Evolutionary conservation across 2,329 filamentous ascomycete species (phyloP), one percentile per base, ranked within the genome.

Genomic region (Colletotrichum gigasporum): DNA sequence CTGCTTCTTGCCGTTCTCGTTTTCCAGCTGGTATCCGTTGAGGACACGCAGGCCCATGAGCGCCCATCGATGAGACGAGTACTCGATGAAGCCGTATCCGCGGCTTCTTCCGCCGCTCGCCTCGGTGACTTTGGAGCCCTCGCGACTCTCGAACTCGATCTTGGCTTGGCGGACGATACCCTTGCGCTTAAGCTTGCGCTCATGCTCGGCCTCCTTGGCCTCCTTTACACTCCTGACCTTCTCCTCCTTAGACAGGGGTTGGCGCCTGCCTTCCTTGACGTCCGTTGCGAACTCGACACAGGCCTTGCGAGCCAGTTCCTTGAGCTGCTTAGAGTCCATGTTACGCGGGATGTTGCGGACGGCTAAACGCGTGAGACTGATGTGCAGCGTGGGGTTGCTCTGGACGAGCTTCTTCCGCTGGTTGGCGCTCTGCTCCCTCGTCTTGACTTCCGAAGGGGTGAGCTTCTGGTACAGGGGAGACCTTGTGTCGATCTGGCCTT

Each of bases 71-170:
- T 99, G 96, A 28, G 92, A 96, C 68, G 90, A 91, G 79, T 97
- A 99, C 80, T 99, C 96, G 69, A 99, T 91, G 81, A 99, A 99
- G 11, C 96, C 96, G 75, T 99, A 99, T 5, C 96, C 96, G 75
- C 95, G 88, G 75, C 92, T 96, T 74, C 92, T 87, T 47, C 94
- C 94, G 7, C 92, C 93, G 52, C 83, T 88, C 42, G 87, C 84
- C 78, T 97, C 94, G 8, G 85, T 79, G 12, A 97, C 88, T 80
- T 97, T 98, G 72, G 88, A 88, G 45, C 96, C 96, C 70, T 96
- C 89, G 34, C 87, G 87, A 59, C 91, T 92, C 80, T 99, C 96
- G 72, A 96, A 98, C 35, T 98, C 92, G 57, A 99, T 87, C 83
- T 97, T 99, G 59, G 95, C 91, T 79, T 99, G 96, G 71, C 89